These are phyloP conservation scores for Onygena corvina DNA, from an alignment of 2,329 filamentous ascomycete genomes.

Conservation along the genomic window DNA sequence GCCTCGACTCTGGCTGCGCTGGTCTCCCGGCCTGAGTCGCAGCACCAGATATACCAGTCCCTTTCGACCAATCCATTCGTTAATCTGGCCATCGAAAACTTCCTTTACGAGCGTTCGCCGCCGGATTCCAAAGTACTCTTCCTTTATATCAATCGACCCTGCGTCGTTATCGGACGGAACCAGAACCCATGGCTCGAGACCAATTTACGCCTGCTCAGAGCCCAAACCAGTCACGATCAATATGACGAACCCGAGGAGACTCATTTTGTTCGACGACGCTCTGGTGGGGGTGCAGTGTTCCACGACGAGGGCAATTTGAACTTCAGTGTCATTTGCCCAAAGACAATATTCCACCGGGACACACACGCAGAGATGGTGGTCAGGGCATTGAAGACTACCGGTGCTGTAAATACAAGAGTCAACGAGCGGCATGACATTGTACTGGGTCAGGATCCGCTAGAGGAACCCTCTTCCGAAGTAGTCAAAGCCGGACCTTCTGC, in stretches of 20 bases:
- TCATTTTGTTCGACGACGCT: slow-evolving; percentile 66
- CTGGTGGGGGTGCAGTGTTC: slow-evolving; percentile 85
- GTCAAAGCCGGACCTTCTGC: slow-evolving; percentile 22
- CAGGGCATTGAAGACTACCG: slow-evolving; percentile 51
- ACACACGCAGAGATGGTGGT: slow-evolving; percentile 89
- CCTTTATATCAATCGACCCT: slow-evolving; percentile 76
- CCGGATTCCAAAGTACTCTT: slow-evolving; percentile 66
- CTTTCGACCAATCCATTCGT: slow-evolving; percentile 61
- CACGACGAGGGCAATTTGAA: slow-evolving; percentile 91
- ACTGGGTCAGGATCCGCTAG: slow-evolving; percentile 41
- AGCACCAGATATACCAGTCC: slow-evolving; percentile 58
- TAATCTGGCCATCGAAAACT: slow-evolving; percentile 90
- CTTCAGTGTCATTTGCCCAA: slow-evolving; percentile 80
- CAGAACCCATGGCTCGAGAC: slow-evolving; percentile 96
- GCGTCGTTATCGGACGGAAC: slow-evolving; percentile 84
- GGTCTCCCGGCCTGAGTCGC: slow-evolving; percentile 18
- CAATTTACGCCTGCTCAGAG: slow-evolving; percentile 52
- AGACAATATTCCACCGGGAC: slow-evolving; percentile 64
- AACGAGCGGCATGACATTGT: slow-evolving; percentile 93
- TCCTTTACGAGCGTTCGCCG: slow-evolving; percentile 63
- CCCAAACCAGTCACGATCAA: slow-evolving; percentile 6
- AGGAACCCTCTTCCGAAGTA: slow-evolving; percentile 14
- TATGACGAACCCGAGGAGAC: slow-evolving; percentile 25
- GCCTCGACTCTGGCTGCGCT: slow-evolving; percentile 4
- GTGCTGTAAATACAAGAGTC: slow-evolving; percentile 51